phyloP scores from a whole-genome alignment of 2,329 filamentous ascomycete species.

The Sclerotinia borealis region DNA sequence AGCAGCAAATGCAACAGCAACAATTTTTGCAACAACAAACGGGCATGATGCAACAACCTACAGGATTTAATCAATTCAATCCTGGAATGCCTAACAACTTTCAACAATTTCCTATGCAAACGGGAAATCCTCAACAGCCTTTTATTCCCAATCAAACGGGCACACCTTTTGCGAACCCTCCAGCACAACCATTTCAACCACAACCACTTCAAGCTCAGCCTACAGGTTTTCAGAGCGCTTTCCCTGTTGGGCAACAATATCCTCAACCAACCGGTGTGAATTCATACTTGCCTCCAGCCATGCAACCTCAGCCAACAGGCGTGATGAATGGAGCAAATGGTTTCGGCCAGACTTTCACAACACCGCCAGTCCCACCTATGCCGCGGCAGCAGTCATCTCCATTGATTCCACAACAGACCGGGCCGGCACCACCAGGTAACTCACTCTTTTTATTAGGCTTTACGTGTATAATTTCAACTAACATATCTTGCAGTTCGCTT shows the following conservation, averaged over 20 bases:
- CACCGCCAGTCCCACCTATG: slow-evolving; percentile 43
- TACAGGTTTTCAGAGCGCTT: slow-evolving; percentile 42
- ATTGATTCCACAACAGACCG: slow-evolving; percentile 71
- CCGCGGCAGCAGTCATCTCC: slow-evolving; percentile 55
- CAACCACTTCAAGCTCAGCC: slow-evolving; percentile 48
- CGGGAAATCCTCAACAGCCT: slow-evolving; percentile 25
- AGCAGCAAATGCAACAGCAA: slow-evolving; percentile 59
- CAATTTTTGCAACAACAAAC: slow-evolving; percentile 42
- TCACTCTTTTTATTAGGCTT: background rate
- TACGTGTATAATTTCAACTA: background rate
- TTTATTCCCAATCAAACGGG: slow-evolving; percentile 39
- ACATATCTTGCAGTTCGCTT: slow-evolving; percentile 57
- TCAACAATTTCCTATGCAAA: slow-evolving; percentile 26
- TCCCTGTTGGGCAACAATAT: slow-evolving; percentile 33
- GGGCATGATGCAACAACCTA: slow-evolving; percentile 31
- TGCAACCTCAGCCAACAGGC: slow-evolving; percentile 56
- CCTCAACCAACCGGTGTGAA: slow-evolving; percentile 44
- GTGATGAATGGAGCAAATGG: slow-evolving; percentile 46
- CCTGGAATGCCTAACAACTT: slow-evolving; percentile 16
- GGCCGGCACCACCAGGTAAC: slow-evolving; percentile 65
- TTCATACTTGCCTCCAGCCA: slow-evolving; percentile 50
- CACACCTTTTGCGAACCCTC: slow-evolving; percentile 51
- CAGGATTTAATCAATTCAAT: slow-evolving; percentile 38
- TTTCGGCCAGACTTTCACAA: slow-evolving; percentile 39
- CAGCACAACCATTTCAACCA: slow-evolving; percentile 46